Percentiles rank a stretch among this genome's conserved stretches.
Conservation (phyloP, 176 grass and related monocot genomes). For the Saccharum spontaneum region DNA sequence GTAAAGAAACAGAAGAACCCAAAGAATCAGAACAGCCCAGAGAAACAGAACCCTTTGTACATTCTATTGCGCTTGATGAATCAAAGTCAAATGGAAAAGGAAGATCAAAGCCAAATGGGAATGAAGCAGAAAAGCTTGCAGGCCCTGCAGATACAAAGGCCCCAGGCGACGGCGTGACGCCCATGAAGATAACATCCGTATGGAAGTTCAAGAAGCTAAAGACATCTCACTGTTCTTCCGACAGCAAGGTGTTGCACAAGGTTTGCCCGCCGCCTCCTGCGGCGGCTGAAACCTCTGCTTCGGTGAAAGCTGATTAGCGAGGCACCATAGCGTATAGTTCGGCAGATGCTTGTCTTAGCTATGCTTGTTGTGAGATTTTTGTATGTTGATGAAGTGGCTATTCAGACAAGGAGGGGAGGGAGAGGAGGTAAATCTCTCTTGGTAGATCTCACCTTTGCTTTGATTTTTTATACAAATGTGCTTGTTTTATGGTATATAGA, state of each 20-base stretch:
- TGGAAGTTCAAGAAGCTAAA: slow-evolving; percentile 90
- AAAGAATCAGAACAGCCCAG: slow-evolving; percentile 41
- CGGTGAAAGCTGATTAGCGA: slow-evolving; percentile 68
- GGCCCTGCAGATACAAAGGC: slow-evolving; percentile 35
- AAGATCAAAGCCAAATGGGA: background rate
- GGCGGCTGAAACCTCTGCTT: slow-evolving; percentile 41
- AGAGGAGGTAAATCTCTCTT: slow-evolving; percentile 41
- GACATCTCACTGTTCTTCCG: slow-evolving; percentile 65
- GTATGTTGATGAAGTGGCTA: slow-evolving; percentile 57
- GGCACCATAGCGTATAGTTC: slow-evolving; percentile 45
- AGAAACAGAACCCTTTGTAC: slow-evolving; percentile 41
- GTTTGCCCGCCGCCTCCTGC: slow-evolving; percentile 50
- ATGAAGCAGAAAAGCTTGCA: background rate
- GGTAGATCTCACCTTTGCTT: slow-evolving; percentile 45
- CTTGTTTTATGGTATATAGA: slow-evolving; percentile 52
- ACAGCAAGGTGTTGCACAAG: slow-evolving; percentile 65
- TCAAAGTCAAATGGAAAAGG: slow-evolving; percentile 14
- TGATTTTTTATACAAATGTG: slow-evolving; percentile 55
- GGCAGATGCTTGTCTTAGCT: slow-evolving; percentile 43
- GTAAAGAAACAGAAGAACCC: background rate
- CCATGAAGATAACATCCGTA: slow-evolving; percentile 61
- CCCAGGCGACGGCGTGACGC: slow-evolving; percentile 14
- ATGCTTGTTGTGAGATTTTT: slow-evolving; percentile 62
- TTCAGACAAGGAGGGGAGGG: slow-evolving; percentile 29
- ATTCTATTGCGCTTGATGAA: slow-evolving; percentile 29